Base-by-base conservation (phyloP, 2,329 filamentous ascomycete genomes). In the Nothomitra cinnamomea region DNA sequence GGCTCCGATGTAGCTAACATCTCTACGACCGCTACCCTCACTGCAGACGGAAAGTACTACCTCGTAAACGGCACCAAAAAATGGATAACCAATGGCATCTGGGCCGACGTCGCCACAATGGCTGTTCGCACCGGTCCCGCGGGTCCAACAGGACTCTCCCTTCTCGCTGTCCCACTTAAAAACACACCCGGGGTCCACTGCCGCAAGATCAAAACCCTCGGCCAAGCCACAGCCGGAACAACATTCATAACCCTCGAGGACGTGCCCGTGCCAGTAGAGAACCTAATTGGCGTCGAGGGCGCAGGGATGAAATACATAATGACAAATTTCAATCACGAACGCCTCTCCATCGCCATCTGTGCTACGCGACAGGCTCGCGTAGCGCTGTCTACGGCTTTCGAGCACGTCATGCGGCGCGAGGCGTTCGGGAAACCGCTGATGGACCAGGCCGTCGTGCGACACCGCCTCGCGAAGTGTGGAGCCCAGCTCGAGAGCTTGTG, bases 321-420 rank as follows among this genome's bases (percentile, higher is more conserved):
- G 81, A 82, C 78, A 53, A 85, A 87, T 67, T 87, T 87, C 74
- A 87, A 87, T 68, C 83, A 87, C 64, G 84, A 88, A 65, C 76
- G 83, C 0, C 70, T 87, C 10, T 73, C 73, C 15, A 84, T 87
- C 57, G 72, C 79, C 0, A 76, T 87, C 13, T 75, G 76, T 0
- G 74, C 76, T 1, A 83, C 80, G 1, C 71, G 83, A 2, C 72
- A 80, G 60, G 73, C 81, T 0, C 72, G 76, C 7, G 78, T 83
- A 1, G 80, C 78, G 1, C 68, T 84, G 1, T 66, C 70, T 13
- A 63, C 76, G 0, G 80, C 80, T 0, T 77, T 82, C 58, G 74
- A 75, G 52, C 83, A 84, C 60, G 74, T 75, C 22, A 64, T 83
- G 57, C 81, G 80, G 65, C 72, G 80, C 17, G 80, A 83, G 63